Evolutionary conservation across 805 yeast species (phyloP), one percentile per base, ranked within the genome.

Genomic region (Kodamaea kakaduensis): DNA sequence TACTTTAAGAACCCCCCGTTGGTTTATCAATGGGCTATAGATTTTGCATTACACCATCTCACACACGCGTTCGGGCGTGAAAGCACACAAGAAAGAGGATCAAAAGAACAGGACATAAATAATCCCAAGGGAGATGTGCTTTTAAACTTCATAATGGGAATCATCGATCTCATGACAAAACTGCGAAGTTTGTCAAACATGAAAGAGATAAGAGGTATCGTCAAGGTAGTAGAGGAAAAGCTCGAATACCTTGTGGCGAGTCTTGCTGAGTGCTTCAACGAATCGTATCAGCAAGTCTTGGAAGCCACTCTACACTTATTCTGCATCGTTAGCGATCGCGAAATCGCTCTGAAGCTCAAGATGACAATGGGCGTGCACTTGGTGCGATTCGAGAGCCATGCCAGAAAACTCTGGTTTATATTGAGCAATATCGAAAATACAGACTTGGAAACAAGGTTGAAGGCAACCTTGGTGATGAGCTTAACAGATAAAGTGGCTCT

Each of bases 321-420:
- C 37, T 49, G 67, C 4, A 56, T 64, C 6, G 37, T 64, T 12
- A 61, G 59, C 37, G 69, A 64, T 43, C 54, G 56, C 39, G 69
- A 63, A 29, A 43, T 64, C 9, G 40, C 60, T 8, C 34, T 43
- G 14, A 61, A 58, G 34, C 42, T 64, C 25, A 45, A 48, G n/a
- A 35, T 59, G 3, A 45, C 42, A 16, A 38, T 49, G 13, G 36
- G 58, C 1, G 44, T 42, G 14, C 37, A 43, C 31, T 52, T 49
- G 29, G 49, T 62, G 14, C 51, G 47, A 20, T 51, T 66, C 21
- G 69, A 63, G 31, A 48, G 54, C 17, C 42, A 45, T 12, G 51
- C 60, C 17, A 44, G 61, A 31, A 59, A 54, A 39, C 31, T 64
- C 5, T 61, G 65, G 58, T 61, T 56, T 34, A 42, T 62, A 4